Conservation (phyloP, 805 yeast species). For the Myxozyma melibiosi region DNA sequence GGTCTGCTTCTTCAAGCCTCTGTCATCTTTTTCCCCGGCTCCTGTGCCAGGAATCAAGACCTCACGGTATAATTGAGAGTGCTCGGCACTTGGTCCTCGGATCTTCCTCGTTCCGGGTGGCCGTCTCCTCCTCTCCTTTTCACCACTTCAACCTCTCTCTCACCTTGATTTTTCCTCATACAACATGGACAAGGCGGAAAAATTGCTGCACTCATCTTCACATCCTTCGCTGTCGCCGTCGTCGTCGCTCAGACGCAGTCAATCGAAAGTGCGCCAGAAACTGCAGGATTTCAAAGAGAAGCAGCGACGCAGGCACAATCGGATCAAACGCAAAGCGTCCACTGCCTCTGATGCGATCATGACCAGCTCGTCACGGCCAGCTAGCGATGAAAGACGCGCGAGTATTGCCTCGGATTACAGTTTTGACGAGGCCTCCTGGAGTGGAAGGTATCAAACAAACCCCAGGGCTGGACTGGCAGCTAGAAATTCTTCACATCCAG, state of each 20-base stretch:
- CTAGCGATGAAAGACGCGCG: background rate
- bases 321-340: background rate
- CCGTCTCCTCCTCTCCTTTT: too few relatives aligned
- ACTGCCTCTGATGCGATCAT: background rate
- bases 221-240: conserved; percentile 13
- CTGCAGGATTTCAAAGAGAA: conserved; percentile 20
- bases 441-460: conserved; percentile 28
- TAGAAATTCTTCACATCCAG: background rate
- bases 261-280: conserved; percentile 23
- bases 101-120: too few relatives aligned
- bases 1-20: too few relatives aligned
- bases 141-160: too few relatives aligned
- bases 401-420: conserved; percentile 5
- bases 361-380: background rate
- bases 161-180: too few relatives aligned
- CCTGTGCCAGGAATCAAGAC: too few relatives aligned
- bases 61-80: too few relatives aligned
- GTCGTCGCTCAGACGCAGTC: conserved; percentile 14
- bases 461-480: too few relatives aligned
- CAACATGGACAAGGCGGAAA: too few relatives aligned
- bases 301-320: conserved; percentile 2
- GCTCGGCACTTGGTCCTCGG: too few relatives aligned
- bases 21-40: too few relatives aligned
- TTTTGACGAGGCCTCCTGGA: conserved; percentile 11
- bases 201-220: background rate